Base-by-base conservation (phyloP, 805 yeast genomes). In the fission yeast (Schizosaccharomyces pombe) region DNA sequence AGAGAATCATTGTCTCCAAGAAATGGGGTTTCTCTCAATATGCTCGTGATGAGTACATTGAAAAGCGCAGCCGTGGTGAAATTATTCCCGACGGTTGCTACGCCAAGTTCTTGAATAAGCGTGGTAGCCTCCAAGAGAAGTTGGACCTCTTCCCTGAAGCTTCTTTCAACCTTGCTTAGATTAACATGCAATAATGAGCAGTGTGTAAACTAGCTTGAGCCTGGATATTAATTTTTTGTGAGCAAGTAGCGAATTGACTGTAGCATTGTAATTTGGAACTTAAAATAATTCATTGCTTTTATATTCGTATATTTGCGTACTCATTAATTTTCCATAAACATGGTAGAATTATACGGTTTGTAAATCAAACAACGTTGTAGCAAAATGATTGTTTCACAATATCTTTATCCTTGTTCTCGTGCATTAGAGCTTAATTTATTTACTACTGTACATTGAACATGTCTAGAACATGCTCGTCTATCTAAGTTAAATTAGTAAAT, bases 11-110 rank as follows among this genome's bases (percentile, higher is more conserved):
- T 70, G 76, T 91, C 75, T 91, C 99, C 66, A 91, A 91, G 93
- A 91, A 91, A 78, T 91, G 99, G 99, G 99, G 99, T 77, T 91
- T 91, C 96, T 91, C 99, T 75, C 84, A 83, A 74, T 82, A 91
- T 71, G 79, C 89, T 93, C 85, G 98, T 78, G 94, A 77, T 58
- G 96, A 91, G 69, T 91, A 89, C 82, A 77, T 85, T 69, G 79
- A 76, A 68, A 85, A 81, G 77, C 86, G 91, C 78, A 82, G 83
- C 73, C 83, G 85, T 70, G 95, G 95, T 77, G 95, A 89, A 78
- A 94, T 91, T 71, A 85, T 85, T 78, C 96, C 89, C 68, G 99
- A 91, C 69, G 99, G 99, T 83, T 94, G 98, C 72, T 91, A 81
- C 77, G 97, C 91, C 69, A 91, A 91, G 82, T 91, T 91, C 85